Base-by-base conservation (phyloP, 1,139 yeast genomes). In the Suhomyces wounanorum region DNA sequence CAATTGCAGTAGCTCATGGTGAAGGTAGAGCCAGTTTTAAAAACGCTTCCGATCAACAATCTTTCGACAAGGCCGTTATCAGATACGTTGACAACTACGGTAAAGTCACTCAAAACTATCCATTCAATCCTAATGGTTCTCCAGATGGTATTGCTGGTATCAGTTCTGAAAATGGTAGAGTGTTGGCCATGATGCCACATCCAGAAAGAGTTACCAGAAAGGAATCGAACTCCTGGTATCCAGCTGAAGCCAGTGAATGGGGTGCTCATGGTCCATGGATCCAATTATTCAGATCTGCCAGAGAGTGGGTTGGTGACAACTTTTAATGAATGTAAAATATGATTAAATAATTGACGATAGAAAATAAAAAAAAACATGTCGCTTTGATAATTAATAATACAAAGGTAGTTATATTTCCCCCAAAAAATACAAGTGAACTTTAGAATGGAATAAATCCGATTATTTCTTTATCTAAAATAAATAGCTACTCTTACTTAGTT, bases 161-260 rank as follows among this genome's bases (percentile, higher is more conserved):
- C 55, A 79, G 88, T 56, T 84, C 94, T 47, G 89, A 88, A 51
- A 89, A 89, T 65, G 99, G 99, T 59, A 85, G 99, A 69, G 97
- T 95, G 4, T 77, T 95, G 63, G 98, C 98, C 3, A 84, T 95
- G 91, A 95, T 95, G 99, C 99, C 99, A 44, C 99, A 95, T 68
- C 99, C 99, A 25, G 99, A 95, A 73, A 89, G 99, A 75, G 95
- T 90, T 45, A 81, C 87, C 52, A 82, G 97, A 73, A 76, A 84
- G 65, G 96, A 89, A 70, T 77, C 96, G 54, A 92, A 92, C 74
- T 90, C 97, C 8, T 94, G 91, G 85, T 89, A 89, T 66, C 97
- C 98, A 46, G 69, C 70, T 38, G 84, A 81, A 50, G 84, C 84
- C 45, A 72, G 68, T 41, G 75, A 76, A 48, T 83, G 91, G 88